phyloP scores from a whole-genome alignment of 1,284 basidiomycete species.

The Cutaneotrichosporon spelunceum region DNA sequence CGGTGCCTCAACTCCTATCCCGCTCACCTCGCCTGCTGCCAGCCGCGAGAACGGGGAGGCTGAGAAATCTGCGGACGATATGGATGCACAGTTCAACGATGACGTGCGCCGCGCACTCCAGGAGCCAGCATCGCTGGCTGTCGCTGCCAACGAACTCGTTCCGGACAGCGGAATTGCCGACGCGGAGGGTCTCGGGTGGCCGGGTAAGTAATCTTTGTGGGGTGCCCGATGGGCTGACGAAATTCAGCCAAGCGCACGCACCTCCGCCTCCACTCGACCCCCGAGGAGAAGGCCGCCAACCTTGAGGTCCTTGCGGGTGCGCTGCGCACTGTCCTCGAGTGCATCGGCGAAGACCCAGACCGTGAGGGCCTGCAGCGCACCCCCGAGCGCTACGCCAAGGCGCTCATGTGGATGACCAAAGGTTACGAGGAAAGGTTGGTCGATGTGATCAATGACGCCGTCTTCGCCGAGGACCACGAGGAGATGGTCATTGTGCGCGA shows the following conservation, averaged over 20 bases:
- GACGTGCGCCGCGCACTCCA: slow-evolving; percentile 22
- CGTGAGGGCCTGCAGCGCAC: slow-evolving; percentile 87
- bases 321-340: slow-evolving; percentile 88
- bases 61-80: slow-evolving; percentile 11
- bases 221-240: neutral
- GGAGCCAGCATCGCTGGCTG: slow-evolving; percentile 2
- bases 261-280: slow-evolving; percentile 73
- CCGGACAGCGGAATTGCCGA: slow-evolving; percentile 63
- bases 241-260: slow-evolving; percentile 80
- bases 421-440: slow-evolving; percentile 91
- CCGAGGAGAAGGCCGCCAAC: slow-evolving; percentile 66
- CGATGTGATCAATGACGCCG: slow-evolving; percentile 98
- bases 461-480: slow-evolving; percentile 98
- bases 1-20: slow-evolving; percentile 60
- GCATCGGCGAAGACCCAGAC: slow-evolving; percentile 96
- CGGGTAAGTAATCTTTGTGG: slow-evolving; percentile 59
- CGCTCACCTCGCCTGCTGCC: slow-evolving; percentile 6
- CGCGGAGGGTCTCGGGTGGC: slow-evolving; percentile 87
- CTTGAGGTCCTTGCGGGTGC: slow-evolving; percentile 77
- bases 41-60: neutral
- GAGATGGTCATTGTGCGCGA: slow-evolving; percentile 99
- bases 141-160: slow-evolving; percentile 1
- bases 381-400: slow-evolving; percentile 94
- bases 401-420: slow-evolving; percentile 98
- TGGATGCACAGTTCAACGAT: slow-evolving; percentile 23